Base-by-base conservation (phyloP, 306 rosid species). In the Biancaea sappan region DNA sequence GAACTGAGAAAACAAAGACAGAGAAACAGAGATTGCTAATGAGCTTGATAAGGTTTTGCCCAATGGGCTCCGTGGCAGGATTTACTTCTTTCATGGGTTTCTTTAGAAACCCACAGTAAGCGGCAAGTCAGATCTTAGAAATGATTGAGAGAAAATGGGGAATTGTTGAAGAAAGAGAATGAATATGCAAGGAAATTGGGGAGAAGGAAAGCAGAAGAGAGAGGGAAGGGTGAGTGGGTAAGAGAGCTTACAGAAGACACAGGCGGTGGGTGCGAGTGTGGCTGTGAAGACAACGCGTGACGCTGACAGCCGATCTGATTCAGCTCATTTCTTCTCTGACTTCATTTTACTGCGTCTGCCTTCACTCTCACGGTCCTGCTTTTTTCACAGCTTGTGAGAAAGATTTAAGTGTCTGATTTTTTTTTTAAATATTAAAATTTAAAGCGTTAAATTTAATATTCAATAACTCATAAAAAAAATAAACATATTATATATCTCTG, bases 1-100 rank as follows among this genome's bases (percentile, higher is more conserved):
- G 88, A 0, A 95, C 99, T 0, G 96, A 84, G 79, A 94, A 92
- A 0, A 94, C 99, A 66, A 94, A 94, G 18, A 89, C 77, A 0
- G 99, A 90, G 87, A 95, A 95, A 63, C 99, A 95, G 24, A 92
- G 89, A 25, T 92, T 92, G 85, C 96, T 87, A 11, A 95, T 92
- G 1, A 92, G 88, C 77, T 90, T 95, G 5, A 95, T 90, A 2
- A 95, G 83, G 86, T 90, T 90, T 51, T 95, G 99, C 69, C 87
- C 99, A 2, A 92, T 80, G 65, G 96, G 97, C 90, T 91, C 96
- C 4, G 88, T 64, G 22, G 75, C 46, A 1, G 86, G 81, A 69
- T 70, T 83, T 7, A 91, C 76, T 13, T 87, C 92, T 69, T 92
- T 95, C 98, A 91, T 91, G 78, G 69, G 76, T 51, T 78, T 68